phyloP scores from a whole-genome alignment of 345 rosid species.

The Gossypium turneri region DNA sequence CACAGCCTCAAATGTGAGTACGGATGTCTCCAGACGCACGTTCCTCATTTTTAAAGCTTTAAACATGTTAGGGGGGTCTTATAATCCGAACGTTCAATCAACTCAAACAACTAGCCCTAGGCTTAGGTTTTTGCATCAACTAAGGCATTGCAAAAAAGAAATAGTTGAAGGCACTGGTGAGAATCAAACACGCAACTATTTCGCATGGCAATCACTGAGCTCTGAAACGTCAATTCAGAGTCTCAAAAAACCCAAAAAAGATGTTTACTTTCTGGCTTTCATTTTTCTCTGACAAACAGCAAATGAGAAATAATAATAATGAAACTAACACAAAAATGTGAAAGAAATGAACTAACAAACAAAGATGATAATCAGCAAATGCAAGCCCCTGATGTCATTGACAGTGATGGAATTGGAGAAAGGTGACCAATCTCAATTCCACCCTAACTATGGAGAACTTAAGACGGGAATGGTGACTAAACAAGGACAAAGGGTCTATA shows the following conservation, averaged over 20 bases:
- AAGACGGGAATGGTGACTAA: conserved; percentile 11
- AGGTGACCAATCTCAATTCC: not conserved
- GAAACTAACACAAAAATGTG: not conserved
- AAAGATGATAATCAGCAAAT: too few species aligned
- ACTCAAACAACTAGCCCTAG: conserved; percentile 4
- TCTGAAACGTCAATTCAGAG: conserved; percentile 67
- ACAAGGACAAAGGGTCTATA: conserved; percentile 14
- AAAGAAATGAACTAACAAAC: not conserved
- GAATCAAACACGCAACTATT: conserved; percentile 25
- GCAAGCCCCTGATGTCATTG: too few species aligned
- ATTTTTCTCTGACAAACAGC: conserved; percentile 40
- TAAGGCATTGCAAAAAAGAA: conserved; percentile 21
- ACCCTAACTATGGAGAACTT: not conserved
- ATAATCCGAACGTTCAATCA: conserved; percentile 7
- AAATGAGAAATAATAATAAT: not conserved
- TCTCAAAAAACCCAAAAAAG: conserved; percentile 31
- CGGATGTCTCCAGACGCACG: too few species aligned
- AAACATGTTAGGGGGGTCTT: too few species aligned
- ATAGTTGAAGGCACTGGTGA: not conserved
- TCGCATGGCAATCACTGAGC: conserved; percentile 37
- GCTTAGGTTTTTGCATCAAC: conserved; percentile 29
- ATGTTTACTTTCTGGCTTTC: conserved; percentile 36
- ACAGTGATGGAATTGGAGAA: too few species aligned
- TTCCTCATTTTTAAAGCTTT: not conserved
- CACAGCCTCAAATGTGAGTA: too few species aligned